A percentile compares a stretch with the other conserved stretches of the same genome.
Conservation (phyloP, 306 rosid species). For the Glycine tomentella region DNA sequence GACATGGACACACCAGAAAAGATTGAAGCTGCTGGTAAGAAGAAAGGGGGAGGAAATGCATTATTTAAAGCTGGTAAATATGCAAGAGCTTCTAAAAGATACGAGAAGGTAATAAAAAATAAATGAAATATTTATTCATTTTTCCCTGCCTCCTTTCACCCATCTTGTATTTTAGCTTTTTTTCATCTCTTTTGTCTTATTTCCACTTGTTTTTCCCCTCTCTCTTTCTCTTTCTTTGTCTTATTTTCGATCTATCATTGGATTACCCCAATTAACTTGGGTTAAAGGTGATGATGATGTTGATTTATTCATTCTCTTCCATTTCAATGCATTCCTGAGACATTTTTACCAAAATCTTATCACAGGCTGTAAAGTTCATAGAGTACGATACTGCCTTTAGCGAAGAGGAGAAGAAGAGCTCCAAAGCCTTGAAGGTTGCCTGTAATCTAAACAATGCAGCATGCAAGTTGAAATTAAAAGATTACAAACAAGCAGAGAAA, state of each 20-base stretch:
- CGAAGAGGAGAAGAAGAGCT: slow-evolving; percentile 80
- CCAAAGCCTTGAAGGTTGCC: slow-evolving; percentile 79
- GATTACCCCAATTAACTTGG: too few relatives aligned
- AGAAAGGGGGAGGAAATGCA: slow-evolving; percentile 90
- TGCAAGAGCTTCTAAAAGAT: slow-evolving; percentile 87
- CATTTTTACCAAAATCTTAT: background rate
- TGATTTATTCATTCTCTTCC: background rate
- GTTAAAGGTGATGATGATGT: too few relatives aligned
- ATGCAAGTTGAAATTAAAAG: slow-evolving; percentile 83
- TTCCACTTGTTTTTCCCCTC: too few relatives aligned
- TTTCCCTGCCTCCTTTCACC: too few relatives aligned
- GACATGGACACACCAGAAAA: slow-evolving; percentile 78
- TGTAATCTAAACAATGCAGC: slow-evolving; percentile 94
- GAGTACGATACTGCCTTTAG: slow-evolving; percentile 72
- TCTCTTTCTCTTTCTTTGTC: too few relatives aligned
- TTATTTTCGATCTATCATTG: too few relatives aligned
- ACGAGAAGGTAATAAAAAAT: slow-evolving; percentile 73
- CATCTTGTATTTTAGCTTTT: too few relatives aligned
- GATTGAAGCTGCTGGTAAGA: slow-evolving; percentile 84
- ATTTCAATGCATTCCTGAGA: background rate
- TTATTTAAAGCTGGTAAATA: slow-evolving; percentile 87
- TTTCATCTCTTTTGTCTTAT: too few relatives aligned
- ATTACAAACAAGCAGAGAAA: slow-evolving; percentile 79
- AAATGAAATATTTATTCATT: background rate
- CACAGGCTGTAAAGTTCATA: slow-evolving; percentile 79